Conservation (phyloP, 768 basidiomycete genomes). For the Boletus bicolor region DNA sequence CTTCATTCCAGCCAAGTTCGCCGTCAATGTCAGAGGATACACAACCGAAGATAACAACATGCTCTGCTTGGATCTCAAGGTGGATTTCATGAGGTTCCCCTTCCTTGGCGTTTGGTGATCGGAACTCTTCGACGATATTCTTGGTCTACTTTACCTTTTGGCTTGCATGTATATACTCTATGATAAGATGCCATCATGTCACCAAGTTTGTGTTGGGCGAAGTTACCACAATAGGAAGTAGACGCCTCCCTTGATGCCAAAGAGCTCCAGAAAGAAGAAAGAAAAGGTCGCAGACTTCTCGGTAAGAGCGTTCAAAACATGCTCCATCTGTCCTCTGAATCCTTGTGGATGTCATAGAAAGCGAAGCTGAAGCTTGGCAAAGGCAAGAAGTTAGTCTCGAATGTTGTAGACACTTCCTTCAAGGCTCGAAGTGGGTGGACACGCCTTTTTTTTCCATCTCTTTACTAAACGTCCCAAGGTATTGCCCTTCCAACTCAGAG, state of each 20-base stretch:
- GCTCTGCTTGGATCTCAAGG: conserved; percentile 75
- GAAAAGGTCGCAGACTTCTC: conserved; percentile 87
- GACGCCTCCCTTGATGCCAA: conserved; percentile 56
- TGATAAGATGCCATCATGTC: not conserved
- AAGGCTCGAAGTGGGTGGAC: conserved; percentile 78
- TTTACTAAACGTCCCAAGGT: conserved; percentile 45
- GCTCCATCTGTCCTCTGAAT: conserved; percentile 1
- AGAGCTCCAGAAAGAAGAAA: conserved; percentile 81
- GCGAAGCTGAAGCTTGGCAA: conserved; percentile 96
- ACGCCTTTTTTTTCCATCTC: not conserved
- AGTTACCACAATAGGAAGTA: conserved; percentile 11
- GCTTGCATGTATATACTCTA: conserved; percentile 6
- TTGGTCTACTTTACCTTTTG: not conserved
- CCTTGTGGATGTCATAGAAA: conserved; percentile 55
- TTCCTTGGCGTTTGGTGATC: conserved; percentile 30
- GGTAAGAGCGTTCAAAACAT: conserved; percentile 36
- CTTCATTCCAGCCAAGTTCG: conserved; percentile 70
- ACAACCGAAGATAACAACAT: conserved; percentile 71
- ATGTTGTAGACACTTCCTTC: conserved; percentile 95
- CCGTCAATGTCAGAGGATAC: conserved; percentile 63
- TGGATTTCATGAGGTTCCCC: conserved; percentile 63
- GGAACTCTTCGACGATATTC: not conserved
- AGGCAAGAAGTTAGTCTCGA: conserved; percentile 76
- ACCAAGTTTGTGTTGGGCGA: not conserved
- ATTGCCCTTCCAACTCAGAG: conserved; percentile 88